Evolutionary conservation across 106 monocot genomes (phyloP), one percentile per base, ranked within the genome.

Genomic region (Amphibolis antarctica): DNA sequence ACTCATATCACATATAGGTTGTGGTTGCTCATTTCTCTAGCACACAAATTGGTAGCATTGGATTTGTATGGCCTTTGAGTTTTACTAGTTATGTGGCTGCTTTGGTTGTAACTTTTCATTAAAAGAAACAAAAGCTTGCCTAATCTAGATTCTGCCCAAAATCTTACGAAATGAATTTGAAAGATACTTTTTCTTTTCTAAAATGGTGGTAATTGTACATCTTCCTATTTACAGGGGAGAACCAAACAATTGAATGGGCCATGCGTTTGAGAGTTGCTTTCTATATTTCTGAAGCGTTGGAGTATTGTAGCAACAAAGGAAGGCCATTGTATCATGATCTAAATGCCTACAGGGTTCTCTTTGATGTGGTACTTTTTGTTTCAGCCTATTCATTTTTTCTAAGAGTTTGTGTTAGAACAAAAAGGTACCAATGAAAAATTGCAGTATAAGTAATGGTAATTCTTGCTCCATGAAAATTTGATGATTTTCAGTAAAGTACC

Each of bases 281-380:
- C 44, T 70, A 70, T 22, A 70, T 70, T 51, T 47, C 70, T 9
- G 50, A 70, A 62, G 70, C 70, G 20, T 26, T 70, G 23, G 61
- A 70, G 20, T 70, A 62, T 46, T 70, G 70, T 26, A 62, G 70
- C 44, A 62, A 46, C n/a, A 51, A 70, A 52, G 51, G 70, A 23
- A 57, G 62, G 62, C 70, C 70, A 13, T 23, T 70, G 19, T 70
- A 70, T 75, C 92, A 93, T 76, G 92, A 93, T 62, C 67, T 96
- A 56, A 96, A 96, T 80, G 94, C 94, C 24, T 96, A 96, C 44
- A 65, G 94, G 42, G 83, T 96, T 66, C 84, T 96, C 64, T 96
- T 96, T 77, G 94, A 89, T 66, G 84, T 86, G 89, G 94, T 96
- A 25, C 12, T 63, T 63, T 60, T 43, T 9, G 10, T 17, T 27